Conservation (phyloP, 257 asterid species). For the Misopates orontium region DNA sequence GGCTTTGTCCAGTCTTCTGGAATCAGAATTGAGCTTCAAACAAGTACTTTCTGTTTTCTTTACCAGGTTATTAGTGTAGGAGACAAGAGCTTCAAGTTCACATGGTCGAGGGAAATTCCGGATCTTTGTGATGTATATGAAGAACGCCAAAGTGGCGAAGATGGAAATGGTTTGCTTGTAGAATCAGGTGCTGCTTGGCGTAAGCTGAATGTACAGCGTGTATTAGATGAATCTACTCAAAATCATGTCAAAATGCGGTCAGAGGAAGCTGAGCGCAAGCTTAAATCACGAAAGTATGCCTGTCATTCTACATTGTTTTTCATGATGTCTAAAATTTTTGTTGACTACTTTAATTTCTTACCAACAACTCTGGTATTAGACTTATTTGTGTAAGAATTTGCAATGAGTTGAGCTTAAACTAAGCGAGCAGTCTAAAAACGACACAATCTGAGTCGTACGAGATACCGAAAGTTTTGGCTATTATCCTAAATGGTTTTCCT, state of each 20-base stretch:
- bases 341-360: conserved; percentile 18
- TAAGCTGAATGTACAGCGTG: conserved; percentile 89
- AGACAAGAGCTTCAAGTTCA: conserved; percentile 79
- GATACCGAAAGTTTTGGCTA: conserved; percentile 17
- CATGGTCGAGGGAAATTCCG: conserved; percentile 77
- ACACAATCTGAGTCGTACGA: conserved; percentile 13
- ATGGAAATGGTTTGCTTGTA: conserved; percentile 80
- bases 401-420: conserved; percentile 11
- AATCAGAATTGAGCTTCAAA: conserved; percentile 4
- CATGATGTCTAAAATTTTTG: conserved; percentile 11
- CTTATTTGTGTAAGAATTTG: background rate
- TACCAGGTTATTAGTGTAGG: conserved; percentile 85
- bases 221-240: conserved; percentile 85
- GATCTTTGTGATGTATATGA: conserved; percentile 92
- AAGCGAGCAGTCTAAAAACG: conserved; percentile 15
- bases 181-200: conserved; percentile 95
- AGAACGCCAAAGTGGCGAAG: conserved; percentile 87
- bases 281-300: conserved; percentile 73
- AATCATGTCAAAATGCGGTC: conserved; percentile 91
- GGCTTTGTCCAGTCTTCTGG: conserved; percentile 14
- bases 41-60: conserved; percentile 5
- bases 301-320: conserved; percentile 20
- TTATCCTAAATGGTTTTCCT: conserved; percentile 8
- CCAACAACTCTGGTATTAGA: background rate
- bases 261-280: conserved; percentile 88